phyloP scores from a whole-genome alignment of 2,329 filamentous ascomycete species.

The Fusarium albosuccineum region DNA sequence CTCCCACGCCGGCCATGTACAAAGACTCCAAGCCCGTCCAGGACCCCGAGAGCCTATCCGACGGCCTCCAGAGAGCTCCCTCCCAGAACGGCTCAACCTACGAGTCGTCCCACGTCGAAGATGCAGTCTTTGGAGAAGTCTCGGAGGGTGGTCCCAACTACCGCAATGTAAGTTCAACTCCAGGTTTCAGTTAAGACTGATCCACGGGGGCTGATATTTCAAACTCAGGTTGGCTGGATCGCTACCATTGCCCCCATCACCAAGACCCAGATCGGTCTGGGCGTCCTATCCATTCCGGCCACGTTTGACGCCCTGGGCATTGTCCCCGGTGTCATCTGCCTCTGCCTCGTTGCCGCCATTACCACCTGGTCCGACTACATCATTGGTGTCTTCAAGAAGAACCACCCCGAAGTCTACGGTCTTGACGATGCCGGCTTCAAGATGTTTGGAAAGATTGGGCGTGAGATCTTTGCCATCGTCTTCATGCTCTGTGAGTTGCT shows the following conservation, averaged over 20 bases:
- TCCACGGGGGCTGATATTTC: slow-evolving; percentile 5
- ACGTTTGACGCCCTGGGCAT: slow-evolving; percentile 61
- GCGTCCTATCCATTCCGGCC: slow-evolving; percentile 63
- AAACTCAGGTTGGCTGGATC: slow-evolving; percentile 55
- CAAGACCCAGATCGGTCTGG: slow-evolving; percentile 60
- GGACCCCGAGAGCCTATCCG: not conserved
- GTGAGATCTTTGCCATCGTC: slow-evolving; percentile 55
- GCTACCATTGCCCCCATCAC: slow-evolving; percentile 60
- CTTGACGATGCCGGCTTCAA: slow-evolving; percentile 64
- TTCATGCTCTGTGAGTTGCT: slow-evolving; percentile 51
- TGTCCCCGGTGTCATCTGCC: slow-evolving; percentile 61
- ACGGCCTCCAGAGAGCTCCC: not conserved
- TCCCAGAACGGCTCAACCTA: slow-evolving; percentile 11
- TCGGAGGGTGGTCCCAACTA: slow-evolving; percentile 47
- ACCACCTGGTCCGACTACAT: slow-evolving; percentile 64
- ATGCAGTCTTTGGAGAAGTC: slow-evolving; percentile 44
- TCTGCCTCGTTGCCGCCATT: slow-evolving; percentile 56
- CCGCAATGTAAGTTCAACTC: slow-evolving; percentile 39
- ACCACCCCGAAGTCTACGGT: slow-evolving; percentile 63
- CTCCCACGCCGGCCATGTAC: not conserved
- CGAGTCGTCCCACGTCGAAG: slow-evolving; percentile 9
- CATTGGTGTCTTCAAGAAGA: slow-evolving; percentile 63
- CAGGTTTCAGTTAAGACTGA: not conserved
- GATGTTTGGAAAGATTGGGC: slow-evolving; percentile 60
- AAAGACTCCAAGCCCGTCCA: slow-evolving; percentile 9